Conservation (phyloP, 345 rosid genomes). For the Bretschneidera sinensis region DNA sequence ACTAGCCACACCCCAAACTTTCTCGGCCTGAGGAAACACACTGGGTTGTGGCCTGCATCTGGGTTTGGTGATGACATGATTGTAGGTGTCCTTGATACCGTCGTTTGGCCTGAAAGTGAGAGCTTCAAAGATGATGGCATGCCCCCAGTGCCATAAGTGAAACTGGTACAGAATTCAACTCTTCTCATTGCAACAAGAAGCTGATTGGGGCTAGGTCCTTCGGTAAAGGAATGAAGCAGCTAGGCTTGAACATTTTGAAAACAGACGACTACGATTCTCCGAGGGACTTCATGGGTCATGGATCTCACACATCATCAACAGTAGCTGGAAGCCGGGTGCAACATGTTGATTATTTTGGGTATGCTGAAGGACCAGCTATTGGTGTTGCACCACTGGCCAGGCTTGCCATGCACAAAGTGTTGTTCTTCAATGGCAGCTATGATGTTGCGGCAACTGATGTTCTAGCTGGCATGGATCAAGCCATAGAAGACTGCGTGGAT, state of each 20-base stretch:
- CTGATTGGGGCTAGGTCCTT: slow-evolving; percentile 72
- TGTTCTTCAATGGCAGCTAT: slow-evolving; percentile 38
- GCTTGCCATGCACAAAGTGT: slow-evolving; percentile 62
- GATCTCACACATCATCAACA: slow-evolving; percentile 80
- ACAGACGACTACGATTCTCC: slow-evolving; percentile 56
- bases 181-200: slow-evolving; percentile 75
- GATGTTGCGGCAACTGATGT: slow-evolving; percentile 52
- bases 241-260: slow-evolving; percentile 29
- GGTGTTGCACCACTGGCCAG: slow-evolving; percentile 71
- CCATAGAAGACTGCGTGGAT: slow-evolving; percentile 64
- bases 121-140: slow-evolving; percentile 66
- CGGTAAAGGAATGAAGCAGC: slow-evolving; percentile 32
- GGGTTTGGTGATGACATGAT: slow-evolving; percentile 52
- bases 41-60: slow-evolving; percentile 41
- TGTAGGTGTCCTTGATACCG: slow-evolving; percentile 65
- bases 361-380: slow-evolving; percentile 51
- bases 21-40: slow-evolving; percentile 29
- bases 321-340: slow-evolving; percentile 47
- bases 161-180: slow-evolving; percentile 49
- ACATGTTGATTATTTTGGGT: slow-evolving; percentile 39
- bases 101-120: slow-evolving; percentile 81
- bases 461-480: slow-evolving; percentile 72
- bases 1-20: slow-evolving; percentile 36
- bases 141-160: slow-evolving; percentile 75
- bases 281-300: slow-evolving; percentile 81